These are phyloP conservation scores for Plasmopara halstedii DNA, from an alignment of 352 stramenopile species.

Conservation along the genomic window DNA sequence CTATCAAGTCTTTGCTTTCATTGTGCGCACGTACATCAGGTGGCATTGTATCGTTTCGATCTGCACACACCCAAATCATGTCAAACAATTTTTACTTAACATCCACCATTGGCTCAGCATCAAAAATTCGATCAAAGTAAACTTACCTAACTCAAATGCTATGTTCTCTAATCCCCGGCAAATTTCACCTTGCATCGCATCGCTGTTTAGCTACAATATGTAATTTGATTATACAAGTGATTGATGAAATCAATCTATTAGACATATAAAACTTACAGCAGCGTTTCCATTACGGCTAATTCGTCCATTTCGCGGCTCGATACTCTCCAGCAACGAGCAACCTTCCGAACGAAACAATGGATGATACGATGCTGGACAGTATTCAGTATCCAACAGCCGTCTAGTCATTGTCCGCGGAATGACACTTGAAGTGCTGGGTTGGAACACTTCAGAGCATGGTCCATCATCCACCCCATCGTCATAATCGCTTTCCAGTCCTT, in stretches of 20 bases:
- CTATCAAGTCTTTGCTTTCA: background rate
- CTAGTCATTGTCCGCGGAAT: conserved; percentile 18
- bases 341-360: conserved; percentile 27
- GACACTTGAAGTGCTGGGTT: conserved; percentile 15
- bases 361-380: conserved; percentile 31
- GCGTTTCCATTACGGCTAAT: conserved; percentile 7
- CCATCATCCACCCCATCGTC: conserved; percentile 23
- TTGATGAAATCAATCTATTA: background rate
- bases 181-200: conserved; percentile 21
- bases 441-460: conserved; percentile 10
- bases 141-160: conserved; percentile 32
- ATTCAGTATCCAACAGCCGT: conserved; percentile 17
- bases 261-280: conserved; percentile 16
- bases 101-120: background rate
- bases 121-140: background rate
- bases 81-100: background rate
- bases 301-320: conserved; percentile 26
- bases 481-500: conserved; percentile 15
- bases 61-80: conserved; percentile 16
- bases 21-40: conserved; percentile 39
- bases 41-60: conserved; percentile 34
- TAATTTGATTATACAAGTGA: background rate
- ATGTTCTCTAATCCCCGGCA: conserved; percentile 39
- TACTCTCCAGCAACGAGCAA: conserved; percentile 39
- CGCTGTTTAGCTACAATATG: conserved; percentile 12